A percentile compares a stretch with the other conserved stretches of the same genome.
Evolutionary conservation across 371 early-diverging fungal species (phyloP).

Genomic region (Mucor velutinosus): DNA sequence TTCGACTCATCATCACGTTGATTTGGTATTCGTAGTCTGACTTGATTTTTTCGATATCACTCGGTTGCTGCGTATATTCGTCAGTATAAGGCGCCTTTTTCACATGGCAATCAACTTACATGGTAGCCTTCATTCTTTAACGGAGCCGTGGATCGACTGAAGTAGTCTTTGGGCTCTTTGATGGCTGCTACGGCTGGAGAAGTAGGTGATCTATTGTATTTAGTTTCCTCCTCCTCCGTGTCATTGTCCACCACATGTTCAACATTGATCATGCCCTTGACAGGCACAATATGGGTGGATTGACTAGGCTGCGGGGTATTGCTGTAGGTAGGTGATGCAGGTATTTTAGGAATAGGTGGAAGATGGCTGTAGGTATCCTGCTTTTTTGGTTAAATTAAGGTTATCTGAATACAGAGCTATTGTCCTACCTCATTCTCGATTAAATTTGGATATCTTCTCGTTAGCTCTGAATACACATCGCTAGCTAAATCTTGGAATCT

Average conservation of each 20-base stretch:
- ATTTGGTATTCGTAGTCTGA: constrained; percentile 68
- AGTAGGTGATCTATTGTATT: constrained; percentile 9
- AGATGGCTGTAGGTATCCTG: constrained; percentile 14
- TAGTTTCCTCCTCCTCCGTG: constrained; percentile 21
- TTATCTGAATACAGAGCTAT: neutral
- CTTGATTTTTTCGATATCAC: constrained; percentile 31
- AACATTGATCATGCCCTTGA: constrained; percentile 48
- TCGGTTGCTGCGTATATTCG: neutral
- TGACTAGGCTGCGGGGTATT: constrained; percentile 35
- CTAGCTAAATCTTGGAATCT: constrained; percentile 89
- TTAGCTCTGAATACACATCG: constrained; percentile 86
- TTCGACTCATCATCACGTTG: constrained; percentile 39
- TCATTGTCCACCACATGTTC: constrained; percentile 24
- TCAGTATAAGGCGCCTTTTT: neutral
- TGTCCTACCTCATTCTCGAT: constrained; percentile 25
- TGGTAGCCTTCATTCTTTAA: neutral
- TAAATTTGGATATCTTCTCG: constrained; percentile 63
- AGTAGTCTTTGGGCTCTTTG: constrained; percentile 12
- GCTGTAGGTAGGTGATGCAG: constrained; percentile 5
- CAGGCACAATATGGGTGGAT: constrained; percentile 50
- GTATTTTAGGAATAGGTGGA: constrained; percentile 44
- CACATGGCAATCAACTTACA: neutral
- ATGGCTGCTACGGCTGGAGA: neutral
- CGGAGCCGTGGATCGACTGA: constrained; percentile 15
- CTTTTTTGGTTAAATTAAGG: neutral